Evolutionary conservation across 164 flowering plant genomes (phyloP), one percentile per base, ranked within the genome.

Genomic region (Sextonia rubra): DNA sequence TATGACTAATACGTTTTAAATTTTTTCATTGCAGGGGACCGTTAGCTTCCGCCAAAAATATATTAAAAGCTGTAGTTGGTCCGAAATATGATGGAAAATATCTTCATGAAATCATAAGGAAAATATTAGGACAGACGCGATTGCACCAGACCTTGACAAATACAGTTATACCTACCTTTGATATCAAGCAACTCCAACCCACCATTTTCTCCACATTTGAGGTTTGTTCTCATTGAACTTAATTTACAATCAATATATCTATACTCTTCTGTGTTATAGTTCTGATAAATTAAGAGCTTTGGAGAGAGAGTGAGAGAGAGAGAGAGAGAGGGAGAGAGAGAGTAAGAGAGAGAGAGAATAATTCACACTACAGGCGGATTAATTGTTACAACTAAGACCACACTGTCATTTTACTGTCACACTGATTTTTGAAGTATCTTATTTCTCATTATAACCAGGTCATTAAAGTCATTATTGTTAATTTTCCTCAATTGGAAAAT

Each of bases 21-120:
- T 44, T 29, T 29, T 12, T 27, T 66, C 69, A 66, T 44, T 20
- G n/a, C 24, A 66, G 48, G 4, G 22, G 70, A 20, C 58, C 23
- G 14, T 25, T 68, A 1, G 29, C 20, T 49, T 47, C 37, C 25
- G 60, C 60, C 12, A 25, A 1, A 22, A 68, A 47, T 29, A 1
- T 69, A 9, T 2, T 78, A 25, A 75, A 74, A 64, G 64, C 58
- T 1, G 15, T 76, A 9, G 3, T 2, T 0, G 80, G 87, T 12
- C 86, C 90, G 1, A 82, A 74, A 55, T 86, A 85, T 55, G 69
- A 84, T 30, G 89, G 90, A 12, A 74, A 80, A 61, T 83, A 85
- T 68, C 83, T 84, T 47, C 85, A 69, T 23, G 3, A 24, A 0
- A 71, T 80, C 2, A 9, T 76, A 8, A 37, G 22, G 56, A 64